These are phyloP conservation scores for Hippophae gyantsensis DNA, from an alignment of 306 rosid species.

Conservation along the genomic window DNA sequence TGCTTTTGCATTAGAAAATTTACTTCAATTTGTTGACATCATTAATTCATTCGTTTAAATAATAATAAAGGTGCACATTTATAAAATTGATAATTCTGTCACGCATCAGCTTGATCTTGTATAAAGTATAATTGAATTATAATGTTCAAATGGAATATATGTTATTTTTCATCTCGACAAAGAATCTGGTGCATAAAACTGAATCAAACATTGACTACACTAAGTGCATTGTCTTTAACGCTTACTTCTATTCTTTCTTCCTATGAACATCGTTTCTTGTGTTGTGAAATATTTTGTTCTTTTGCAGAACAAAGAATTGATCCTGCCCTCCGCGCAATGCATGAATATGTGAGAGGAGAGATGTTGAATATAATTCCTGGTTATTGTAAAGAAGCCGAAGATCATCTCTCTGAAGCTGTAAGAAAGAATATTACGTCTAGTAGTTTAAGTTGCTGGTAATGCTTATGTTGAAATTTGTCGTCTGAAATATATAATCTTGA, in stretches of 20 bases:
- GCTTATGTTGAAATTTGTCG: conserved; percentile 18
- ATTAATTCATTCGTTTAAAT: not conserved
- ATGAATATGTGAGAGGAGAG: conserved; percentile 81
- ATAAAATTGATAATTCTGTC: no score
- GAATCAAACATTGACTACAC: not conserved
- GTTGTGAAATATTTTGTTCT: not conserved
- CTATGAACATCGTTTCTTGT: not conserved
- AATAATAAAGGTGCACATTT: no score
- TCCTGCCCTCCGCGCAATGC: conserved; percentile 53
- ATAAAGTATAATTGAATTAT: not conserved
- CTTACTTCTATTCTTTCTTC: not conserved
- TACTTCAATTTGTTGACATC: not conserved
- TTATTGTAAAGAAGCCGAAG: conserved; percentile 81
- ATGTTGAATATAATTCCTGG: conserved; percentile 68
- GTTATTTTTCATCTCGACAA: not conserved
- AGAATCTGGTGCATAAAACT: not conserved
- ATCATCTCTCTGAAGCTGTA: conserved; percentile 88
- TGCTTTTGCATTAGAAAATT: no score
- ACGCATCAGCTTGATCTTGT: not conserved
- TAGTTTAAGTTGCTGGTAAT: conserved; percentile 7
- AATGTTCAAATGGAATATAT: not conserved
- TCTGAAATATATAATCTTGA: conserved; percentile 11
- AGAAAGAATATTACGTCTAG: conserved; percentile 15
- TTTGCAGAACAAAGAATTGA: conserved; percentile 59
- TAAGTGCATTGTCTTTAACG: not conserved